Percentiles rank a stretch among this genome's conserved stretches.
Conservation (phyloP, 2,329 filamentous ascomycete genomes). For the Alternaria metachromatica region DNA sequence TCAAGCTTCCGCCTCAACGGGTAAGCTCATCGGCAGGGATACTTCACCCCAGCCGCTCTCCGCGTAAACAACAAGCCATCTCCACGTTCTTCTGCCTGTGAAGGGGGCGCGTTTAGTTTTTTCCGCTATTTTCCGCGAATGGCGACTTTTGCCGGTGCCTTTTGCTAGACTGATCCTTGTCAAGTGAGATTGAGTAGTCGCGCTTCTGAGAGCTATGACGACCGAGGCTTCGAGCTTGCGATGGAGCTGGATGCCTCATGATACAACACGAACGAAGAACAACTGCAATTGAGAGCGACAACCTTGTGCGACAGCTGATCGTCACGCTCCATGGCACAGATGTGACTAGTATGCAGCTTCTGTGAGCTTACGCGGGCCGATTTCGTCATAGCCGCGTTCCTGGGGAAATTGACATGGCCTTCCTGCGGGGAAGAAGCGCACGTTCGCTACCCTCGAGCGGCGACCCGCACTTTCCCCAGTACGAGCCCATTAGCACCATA, state of each 20-base stretch:
- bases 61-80: constrained; percentile 27
- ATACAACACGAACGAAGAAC: background rate
- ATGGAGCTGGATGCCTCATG: background rate
- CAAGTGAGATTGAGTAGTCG: constrained; percentile 6
- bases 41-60: constrained; percentile 30
- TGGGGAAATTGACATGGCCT: constrained; percentile 26
- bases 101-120: constrained; percentile 21
- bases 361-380: constrained; percentile 6
- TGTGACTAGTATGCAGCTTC: background rate
- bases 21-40: constrained; percentile 24
- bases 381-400: constrained; percentile 36
- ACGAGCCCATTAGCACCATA: constrained; percentile 14
- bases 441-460: constrained; percentile 18
- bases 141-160: constrained; percentile 14
- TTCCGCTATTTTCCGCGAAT: constrained; percentile 37
- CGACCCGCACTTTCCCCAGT: constrained; percentile 21
- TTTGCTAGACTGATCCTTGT: constrained; percentile 3
- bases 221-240: constrained; percentile 12
- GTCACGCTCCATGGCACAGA: background rate
- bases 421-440: constrained; percentile 38
- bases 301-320: background rate
- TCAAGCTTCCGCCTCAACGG: constrained; percentile 30
- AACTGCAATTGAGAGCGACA: background rate
- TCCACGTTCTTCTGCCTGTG: constrained; percentile 15
- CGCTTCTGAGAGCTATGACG: constrained; percentile 7